Percentiles rank a stretch among this genome's conserved stretches.
These are phyloP conservation scores for Pestalotiopsis sp. DNA, from an alignment of 2,329 filamentous ascomycete genomes.

Conservation along the genomic window DNA sequence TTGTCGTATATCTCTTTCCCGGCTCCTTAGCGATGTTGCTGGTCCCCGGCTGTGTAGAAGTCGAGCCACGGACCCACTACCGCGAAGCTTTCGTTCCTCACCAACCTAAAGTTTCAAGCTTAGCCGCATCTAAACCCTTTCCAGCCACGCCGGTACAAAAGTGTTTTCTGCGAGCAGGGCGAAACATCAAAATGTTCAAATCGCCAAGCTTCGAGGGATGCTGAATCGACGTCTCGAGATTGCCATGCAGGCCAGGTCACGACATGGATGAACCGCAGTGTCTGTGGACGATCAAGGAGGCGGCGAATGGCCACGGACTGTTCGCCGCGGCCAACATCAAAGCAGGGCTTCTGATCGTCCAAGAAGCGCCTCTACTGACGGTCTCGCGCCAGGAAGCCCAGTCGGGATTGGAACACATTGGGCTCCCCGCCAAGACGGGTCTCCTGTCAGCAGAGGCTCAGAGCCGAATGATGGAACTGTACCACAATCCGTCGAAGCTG, in stretches of 20 bases:
- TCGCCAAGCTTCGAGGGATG: background rate
- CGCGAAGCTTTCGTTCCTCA: no score
- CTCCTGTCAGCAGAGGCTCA: background rate
- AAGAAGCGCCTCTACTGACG: slow-evolving; percentile 3
- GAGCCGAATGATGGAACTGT: background rate
- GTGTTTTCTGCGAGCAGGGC: no score
- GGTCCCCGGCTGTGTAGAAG: no score
- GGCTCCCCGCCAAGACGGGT: slow-evolving; percentile 1
- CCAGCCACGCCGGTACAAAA: no score
- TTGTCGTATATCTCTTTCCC: no score
- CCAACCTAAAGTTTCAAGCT: no score
- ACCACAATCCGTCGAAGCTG: slow-evolving; percentile 5
- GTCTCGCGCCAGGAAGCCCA: slow-evolving; percentile 1
- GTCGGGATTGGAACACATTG: background rate
- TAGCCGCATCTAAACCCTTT: background rate
- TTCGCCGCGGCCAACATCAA: slow-evolving; percentile 5
- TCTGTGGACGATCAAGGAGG: slow-evolving; percentile 2
- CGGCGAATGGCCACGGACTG: background rate
- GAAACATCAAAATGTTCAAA: no score
- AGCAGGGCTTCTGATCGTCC: background rate
- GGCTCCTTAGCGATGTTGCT: no score
- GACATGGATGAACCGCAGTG: background rate
- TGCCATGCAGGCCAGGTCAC: background rate
- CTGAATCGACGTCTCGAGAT: background rate
- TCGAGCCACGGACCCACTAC: no score